These are phyloP conservation scores for Bipolaris zeicola DNA, from an alignment of 2,329 filamentous ascomycete genomes.

Conservation along the genomic window DNA sequence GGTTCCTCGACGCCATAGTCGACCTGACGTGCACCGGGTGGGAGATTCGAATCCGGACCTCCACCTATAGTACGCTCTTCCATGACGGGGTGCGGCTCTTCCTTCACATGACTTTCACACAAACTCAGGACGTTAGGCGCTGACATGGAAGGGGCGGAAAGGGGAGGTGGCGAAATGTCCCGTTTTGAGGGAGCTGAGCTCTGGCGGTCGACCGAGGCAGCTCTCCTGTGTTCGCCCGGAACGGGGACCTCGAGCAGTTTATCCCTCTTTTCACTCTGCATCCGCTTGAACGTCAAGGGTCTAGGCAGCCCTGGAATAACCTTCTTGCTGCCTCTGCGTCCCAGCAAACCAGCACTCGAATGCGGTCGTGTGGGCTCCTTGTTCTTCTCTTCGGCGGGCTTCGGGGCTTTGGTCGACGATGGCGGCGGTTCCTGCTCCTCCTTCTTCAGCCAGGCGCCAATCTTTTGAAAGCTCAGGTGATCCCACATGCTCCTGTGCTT, in stretches of 20 bases:
- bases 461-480: constrained; percentile 47
- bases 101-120: constrained; percentile 31
- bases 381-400: constrained; percentile 8
- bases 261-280: constrained; percentile 78
- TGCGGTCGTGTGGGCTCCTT: constrained; percentile 45
- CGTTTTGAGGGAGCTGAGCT: constrained; percentile 64
- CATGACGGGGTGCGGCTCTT: constrained; percentile 21
- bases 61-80: constrained; percentile 39
- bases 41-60: constrained; percentile 37
- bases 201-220: constrained; percentile 71
- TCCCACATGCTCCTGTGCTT: constrained; percentile 47
- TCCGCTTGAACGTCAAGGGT: constrained; percentile 78
- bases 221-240: constrained; percentile 70
- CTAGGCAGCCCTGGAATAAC: constrained; percentile 81
- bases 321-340: constrained; percentile 52
- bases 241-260: constrained; percentile 70
- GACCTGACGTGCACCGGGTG: constrained; percentile 43
- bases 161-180: constrained; percentile 49
- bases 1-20: constrained; percentile 38
- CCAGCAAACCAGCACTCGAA: constrained; percentile 40
- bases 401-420: constrained; percentile 15
- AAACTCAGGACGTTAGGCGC: constrained; percentile 48
- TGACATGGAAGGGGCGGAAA: constrained; percentile 47
- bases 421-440: constrained; percentile 44
- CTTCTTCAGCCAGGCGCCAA: constrained; percentile 49